A percentile compares a stretch with the other conserved stretches of the same genome.
These are phyloP conservation scores for Syzygium aqueum DNA, from an alignment of 345 rosid genomes.

Conservation along the genomic window DNA sequence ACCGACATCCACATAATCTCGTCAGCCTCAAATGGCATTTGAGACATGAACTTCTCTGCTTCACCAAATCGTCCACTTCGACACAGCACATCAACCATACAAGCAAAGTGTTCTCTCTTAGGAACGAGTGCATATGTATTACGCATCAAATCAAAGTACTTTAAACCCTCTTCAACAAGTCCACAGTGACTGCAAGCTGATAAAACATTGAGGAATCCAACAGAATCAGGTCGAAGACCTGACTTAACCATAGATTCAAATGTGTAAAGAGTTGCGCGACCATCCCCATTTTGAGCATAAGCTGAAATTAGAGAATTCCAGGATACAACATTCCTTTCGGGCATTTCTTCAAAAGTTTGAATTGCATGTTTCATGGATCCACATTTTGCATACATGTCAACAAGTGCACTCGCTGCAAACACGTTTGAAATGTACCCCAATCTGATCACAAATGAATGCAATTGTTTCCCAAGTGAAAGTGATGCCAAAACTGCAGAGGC, in stretches of 20 bases:
- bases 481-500: conserved; percentile 79
- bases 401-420: conserved; percentile 61
- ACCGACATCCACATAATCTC: conserved; percentile 86
- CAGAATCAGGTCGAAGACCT: conserved; percentile 66
- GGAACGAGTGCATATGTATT: conserved; percentile 42
- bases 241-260: conserved; percentile 52
- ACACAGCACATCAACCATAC: conserved; percentile 60
- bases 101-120: conserved; percentile 58
- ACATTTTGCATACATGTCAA: conserved; percentile 86
- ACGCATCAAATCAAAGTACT: conserved; percentile 51
- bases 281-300: conserved; percentile 74
- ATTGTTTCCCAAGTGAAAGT: conserved; percentile 52
- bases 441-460: conserved; percentile 54
- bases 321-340: conserved; percentile 60
- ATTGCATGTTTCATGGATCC: conserved; percentile 69
- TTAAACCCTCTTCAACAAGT: conserved; percentile 57
- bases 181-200: conserved; percentile 88
- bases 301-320: conserved; percentile 89
- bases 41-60: conserved; percentile 54
- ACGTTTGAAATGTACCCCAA: conserved; percentile 64
- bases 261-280: conserved; percentile 39
- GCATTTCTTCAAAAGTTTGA: conserved; percentile 62
- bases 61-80: conserved; percentile 55
- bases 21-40: conserved; percentile 73
- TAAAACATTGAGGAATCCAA: conserved; percentile 58